Base-by-base conservation (phyloP, 257 asterid species). In the Marsdenia floribunda region DNA sequence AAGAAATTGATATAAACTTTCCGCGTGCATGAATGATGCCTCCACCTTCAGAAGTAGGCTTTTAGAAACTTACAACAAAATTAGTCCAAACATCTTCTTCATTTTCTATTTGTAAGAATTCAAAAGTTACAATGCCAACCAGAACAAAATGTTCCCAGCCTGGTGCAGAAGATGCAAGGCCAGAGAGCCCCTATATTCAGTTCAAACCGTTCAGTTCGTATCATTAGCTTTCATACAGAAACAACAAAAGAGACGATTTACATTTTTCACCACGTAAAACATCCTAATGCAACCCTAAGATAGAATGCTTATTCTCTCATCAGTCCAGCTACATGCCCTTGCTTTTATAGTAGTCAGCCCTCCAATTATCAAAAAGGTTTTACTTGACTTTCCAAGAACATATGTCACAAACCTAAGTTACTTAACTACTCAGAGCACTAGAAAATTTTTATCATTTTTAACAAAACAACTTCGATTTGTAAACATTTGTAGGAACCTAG, bases 101-200 rank as follows among this genome's bases (percentile, higher is more conserved):
- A 35, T 3, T 12, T n/a, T 37, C 53, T 3, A 24, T 50, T 15
- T 52, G 11, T 15, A 60, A 61, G 46, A 73, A 42, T 46, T 47
- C 14, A 5, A 15, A 60, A 73, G 38, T 3, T 60, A 33, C 24
- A 55, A 29, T 11, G 26, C 59, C 33, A 59, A 24, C 65, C 26
- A 44, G 16, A 55, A 46, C 4, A 76, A 58, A 60, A 46, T 58
- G 61, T 19, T 68, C 44, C 61, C 38, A 10, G 60, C 52, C 70
- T 69, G 71, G 53, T 58, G 55, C 54, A 35, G 66, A 55, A 71
- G 58, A 77, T 33, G 49, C 75, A 70, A 11, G 29, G 42, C 9
- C 4, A 49, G 47, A 35, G 37, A 61, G 22, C 55, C 38, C 37
- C 54, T 21, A 59, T 49, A 6, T 47, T 55, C 15, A 4, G 33